Evolutionary conservation across 2,329 filamentous ascomycete species (phyloP).

Genomic region (Colletotrichum coccodes): DNA sequence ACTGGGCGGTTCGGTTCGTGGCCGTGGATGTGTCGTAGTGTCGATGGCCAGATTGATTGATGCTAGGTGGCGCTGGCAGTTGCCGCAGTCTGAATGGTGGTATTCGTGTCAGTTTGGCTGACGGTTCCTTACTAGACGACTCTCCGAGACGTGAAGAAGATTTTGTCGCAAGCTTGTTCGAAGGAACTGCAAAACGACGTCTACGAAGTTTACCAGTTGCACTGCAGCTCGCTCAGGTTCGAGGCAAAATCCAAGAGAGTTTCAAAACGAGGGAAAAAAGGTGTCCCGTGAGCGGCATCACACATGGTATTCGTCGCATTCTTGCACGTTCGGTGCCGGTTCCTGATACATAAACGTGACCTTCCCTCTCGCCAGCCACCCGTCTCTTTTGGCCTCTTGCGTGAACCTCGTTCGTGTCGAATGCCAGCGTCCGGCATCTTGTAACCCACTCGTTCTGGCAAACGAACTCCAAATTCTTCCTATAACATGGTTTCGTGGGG

Average conservation of each 20-base stretch:
- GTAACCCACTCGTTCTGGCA: background rate
- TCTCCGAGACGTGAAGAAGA: background rate
- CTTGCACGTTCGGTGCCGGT: conserved; percentile 8
- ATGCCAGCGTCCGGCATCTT: conserved; percentile 12
- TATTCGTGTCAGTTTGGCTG: background rate
- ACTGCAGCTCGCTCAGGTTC: background rate
- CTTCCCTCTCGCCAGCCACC: background rate
- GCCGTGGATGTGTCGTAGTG: background rate
- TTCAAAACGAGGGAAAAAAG: conserved; percentile 17
- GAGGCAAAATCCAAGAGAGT: conserved; percentile 13
- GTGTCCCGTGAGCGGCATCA: conserved; percentile 19
- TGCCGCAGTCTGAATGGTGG: background rate
- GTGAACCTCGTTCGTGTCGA: conserved; percentile 6
- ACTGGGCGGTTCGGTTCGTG: background rate
- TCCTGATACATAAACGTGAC: conserved; percentile 15
- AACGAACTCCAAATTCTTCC: background rate
- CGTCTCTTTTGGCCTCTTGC: background rate
- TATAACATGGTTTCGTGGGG: conserved; percentile 9
- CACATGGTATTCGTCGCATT: conserved; percentile 23
- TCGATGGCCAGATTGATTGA: background rate
- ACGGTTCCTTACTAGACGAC: too few species aligned
- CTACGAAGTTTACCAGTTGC: background rate
- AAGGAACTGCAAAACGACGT: background rate
- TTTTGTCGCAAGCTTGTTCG: background rate
- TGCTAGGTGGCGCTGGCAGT: background rate